Base-by-base conservation (phyloP, 164 flowering plant species). In the Aristolochia californica region DNA sequence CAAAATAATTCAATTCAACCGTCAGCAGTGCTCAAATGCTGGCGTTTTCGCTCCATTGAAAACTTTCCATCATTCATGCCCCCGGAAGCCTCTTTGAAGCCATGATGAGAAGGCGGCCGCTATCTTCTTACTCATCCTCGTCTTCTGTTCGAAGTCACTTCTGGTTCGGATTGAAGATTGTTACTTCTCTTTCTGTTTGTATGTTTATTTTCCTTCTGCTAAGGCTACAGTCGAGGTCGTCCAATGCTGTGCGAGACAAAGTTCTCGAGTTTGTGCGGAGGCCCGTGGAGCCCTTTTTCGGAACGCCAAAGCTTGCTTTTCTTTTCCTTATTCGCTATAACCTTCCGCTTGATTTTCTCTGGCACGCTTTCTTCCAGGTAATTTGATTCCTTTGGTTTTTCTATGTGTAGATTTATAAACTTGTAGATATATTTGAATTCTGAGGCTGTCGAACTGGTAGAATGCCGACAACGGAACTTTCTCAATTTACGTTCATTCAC, bases 261-360 rank as follows among this genome's bases (percentile, higher is more conserved):
- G 61, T 49, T 24, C 43, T 23, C 43, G n/a, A 28, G 24, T 4
- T 58, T 2, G 43, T 13, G 2, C 57, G 44, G n/a, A 25, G 57
- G 25, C 57, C 57, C 15, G 22, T 18, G 14, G 43, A 10, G 15
- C 59, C 28, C 28, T 82, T 75, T 58, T 47, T 0, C 10, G 96
- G 88, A 3, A 64, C 68, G 27, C 83, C 87, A 4, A 83, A 83
- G 74, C 60, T 91, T 66, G 88, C 98, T 17, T 91, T 91, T 61
- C 72, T 91, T 23, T 91, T 86, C 63, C 86, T 91, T 34, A 84
- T 68, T 8, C 85, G 91, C 23, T 70, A 60, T 2, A 62, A 71
- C 44, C 83, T 91, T 26, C 96, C 98, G 15, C 93, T 91, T 27
- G 98, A 91, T 77, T 91, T 91, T 51, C 80, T 91, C n/a, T 91